Base-by-base conservation (phyloP, 371 early-diverging fungal species). In the Nematocida ausubeli region DNA sequence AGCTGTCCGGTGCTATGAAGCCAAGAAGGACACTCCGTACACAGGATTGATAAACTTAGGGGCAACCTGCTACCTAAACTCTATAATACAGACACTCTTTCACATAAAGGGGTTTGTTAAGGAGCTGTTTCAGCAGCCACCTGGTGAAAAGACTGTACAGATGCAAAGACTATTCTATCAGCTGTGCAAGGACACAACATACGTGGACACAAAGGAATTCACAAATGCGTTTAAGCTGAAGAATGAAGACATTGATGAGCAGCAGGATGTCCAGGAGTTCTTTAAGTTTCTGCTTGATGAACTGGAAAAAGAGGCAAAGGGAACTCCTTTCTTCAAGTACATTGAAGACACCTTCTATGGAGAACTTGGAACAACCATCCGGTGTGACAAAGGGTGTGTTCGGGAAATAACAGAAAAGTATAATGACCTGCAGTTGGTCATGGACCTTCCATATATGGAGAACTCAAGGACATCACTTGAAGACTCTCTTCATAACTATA, bases 51-150 rank as follows among this genome's bases (percentile, higher is more conserved):
- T 90, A 67, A 97, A 97, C 85, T 94, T 96, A 84, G 99, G 97
- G 12, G 97, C 98, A 0, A 97, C 99, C 0, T 96, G 99, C 87
- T 98, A 98, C 85, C 92, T 96, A 92, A 97, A 96, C 88, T 93
- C 96, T 52, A 88, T 97, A 16, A 88, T 97, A 39, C 99, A 98
- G 85, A 92, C 95, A 2, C 88, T 97, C 16, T 96, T 91, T 85
- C 93, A 92, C 81, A 95, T 96, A 28, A 92, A 91, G 80, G 89
- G 89, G 83, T 96, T 98, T 86, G 90, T 94, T 70, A 91, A 91
- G 72, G 87, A 85, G 32, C 51, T 80, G 2, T 70, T 80, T 58
- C 47, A 69, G 32, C 81, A 71, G 52, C 35, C 37, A 19, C 55
- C 55, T 4, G 39, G 44, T 2, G 44, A 63, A 5, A 80, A 70